Evolutionary conservation across 139 green algal species (phyloP), one percentile per base, ranked within the genome.

Genomic region (Gonium pectorale): DNA sequence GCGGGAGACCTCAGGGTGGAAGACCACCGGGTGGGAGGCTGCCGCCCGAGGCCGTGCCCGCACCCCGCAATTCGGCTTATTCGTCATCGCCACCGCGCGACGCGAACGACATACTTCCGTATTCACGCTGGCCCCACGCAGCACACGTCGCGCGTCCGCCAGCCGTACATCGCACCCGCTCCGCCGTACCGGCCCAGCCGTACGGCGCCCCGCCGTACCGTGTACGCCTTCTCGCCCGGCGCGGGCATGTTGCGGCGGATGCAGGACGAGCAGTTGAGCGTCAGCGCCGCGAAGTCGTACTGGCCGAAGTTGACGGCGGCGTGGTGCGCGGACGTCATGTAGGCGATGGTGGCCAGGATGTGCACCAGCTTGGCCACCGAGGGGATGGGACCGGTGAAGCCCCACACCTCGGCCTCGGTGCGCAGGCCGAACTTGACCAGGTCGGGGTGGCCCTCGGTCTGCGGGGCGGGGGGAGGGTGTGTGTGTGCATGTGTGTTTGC

Each of bases 301-400:
- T 89, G 84, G 21, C 80, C 80, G 88, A 94, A 78, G 82, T 93
- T 93, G 35, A 92, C 86, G 17, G 89, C 87, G 2, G 91, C 87
- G 44, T 94, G 88, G 69, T 93, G 85, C 0, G 40, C 82, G 0
- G 86, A 92, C 29, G 86, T 83, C 44, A 84, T 74, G 74, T 78
- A 93, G 37, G 81, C 81, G 24, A 92, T 90, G 69, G 90, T 91
- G 56, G 77, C 64, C 35, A 89, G 64, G 35, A 93, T 64, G 26
- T 73, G 38, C 37, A 56, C 56, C 67, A 93, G 88, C n/a, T 70
- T 46, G 19, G 27, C 38, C 17, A 81, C 5, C 0, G 52, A 52
- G 82, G 77, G 41, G 68, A 89, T 89, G 52, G 62, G 77, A n/a
- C 78, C 81, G 0, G 43, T 35, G 51, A 79, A 79, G 70, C 70